Evolutionary conservation across 169 alveolate genomes (phyloP), one percentile per base, ranked within the genome.

Genomic region (Eimeria sp.): DNA sequence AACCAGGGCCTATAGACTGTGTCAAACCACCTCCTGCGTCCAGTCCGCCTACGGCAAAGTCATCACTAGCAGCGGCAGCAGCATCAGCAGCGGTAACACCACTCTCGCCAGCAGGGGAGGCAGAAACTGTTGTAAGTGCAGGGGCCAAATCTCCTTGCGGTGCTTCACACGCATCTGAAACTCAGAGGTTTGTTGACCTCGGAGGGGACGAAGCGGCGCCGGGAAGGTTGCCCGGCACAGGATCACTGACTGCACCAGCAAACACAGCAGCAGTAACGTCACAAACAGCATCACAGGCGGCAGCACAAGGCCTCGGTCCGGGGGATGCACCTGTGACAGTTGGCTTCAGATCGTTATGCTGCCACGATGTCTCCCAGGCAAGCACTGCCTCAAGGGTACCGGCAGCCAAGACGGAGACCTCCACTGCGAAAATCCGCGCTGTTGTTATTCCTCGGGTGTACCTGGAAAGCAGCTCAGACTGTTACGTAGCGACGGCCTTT

Each of bases 371-470:
- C 49, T 78, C 68, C 46, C 88, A 52, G 14, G 62, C 37, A 23
- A 27, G 62, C 49, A 18, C 11, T 27, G 68, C 88, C 49, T 13
- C 68, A 46, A 52, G 30, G 49, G 20, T 27, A 11, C 25, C 88
- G 68, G 52, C 43, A 78, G 64, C 88, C 0, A 78, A 78, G 68
- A 43, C 46, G 0, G 74, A 56, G 71, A 9, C 74, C 14, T 33
- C 60, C 90, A 43, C 54, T 56, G 49, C 56, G 60, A 58, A 71
- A 16, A 27, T 49, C 23, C 80, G 93, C 46, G 43, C 93, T 14
- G 93, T 87, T 30, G 83, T 87, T 23, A 52, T 87, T 46, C 93
- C 93, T 13, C 93, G 93, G 93, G 93, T 87, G 82, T 87, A 87
- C 93, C 78, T 87, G 68, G 93, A 87, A 60, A 87, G 93, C 82